These are phyloP conservation scores for Liquidambar formosana DNA, from an alignment of 164 flowering plant genomes.

Conservation along the genomic window DNA sequence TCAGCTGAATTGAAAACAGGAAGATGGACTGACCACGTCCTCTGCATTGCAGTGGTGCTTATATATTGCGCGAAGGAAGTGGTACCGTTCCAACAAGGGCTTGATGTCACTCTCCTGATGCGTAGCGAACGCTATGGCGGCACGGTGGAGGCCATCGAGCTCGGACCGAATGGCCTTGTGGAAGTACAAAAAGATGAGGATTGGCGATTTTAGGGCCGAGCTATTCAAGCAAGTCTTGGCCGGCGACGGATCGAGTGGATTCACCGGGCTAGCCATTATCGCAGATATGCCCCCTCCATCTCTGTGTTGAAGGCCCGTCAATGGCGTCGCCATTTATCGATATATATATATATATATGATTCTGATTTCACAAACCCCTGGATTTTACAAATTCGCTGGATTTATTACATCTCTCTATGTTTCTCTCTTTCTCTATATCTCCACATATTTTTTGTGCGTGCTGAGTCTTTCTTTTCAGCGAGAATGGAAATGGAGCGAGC, in stretches of 20 bases:
- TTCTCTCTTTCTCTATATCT: conserved; percentile 9
- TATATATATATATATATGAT: neutral
- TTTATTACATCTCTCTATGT: neutral
- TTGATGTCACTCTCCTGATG: conserved; percentile 35
- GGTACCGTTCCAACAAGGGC: conserved; percentile 55
- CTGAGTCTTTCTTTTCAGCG: neutral
- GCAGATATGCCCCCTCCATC: conserved; percentile 42
- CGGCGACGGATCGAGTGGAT: conserved; percentile 37
- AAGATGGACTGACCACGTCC: conserved; percentile 61
- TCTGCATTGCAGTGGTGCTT: conserved; percentile 92
- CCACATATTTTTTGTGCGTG: neutral
- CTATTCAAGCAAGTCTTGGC: conserved; percentile 28
- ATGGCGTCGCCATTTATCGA: conserved; percentile 66
- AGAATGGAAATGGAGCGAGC: neutral
- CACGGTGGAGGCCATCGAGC: conserved; percentile 75
- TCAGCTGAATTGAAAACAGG: neutral
- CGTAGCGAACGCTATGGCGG: conserved; percentile 63
- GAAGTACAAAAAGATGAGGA: conserved; percentile 74
- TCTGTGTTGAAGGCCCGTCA: conserved; percentile 44
- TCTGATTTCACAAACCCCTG: conserved; percentile 23
- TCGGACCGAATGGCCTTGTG: conserved; percentile 84
- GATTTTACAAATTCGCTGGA: conserved; percentile 1
- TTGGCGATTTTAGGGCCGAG: conserved; percentile 58
- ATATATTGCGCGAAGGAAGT: conserved; percentile 67
- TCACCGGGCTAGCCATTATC: conserved; percentile 45